Base-by-base conservation (phyloP, 2,329 filamentous ascomycete genomes). In the Cladosporium oxysporum region DNA sequence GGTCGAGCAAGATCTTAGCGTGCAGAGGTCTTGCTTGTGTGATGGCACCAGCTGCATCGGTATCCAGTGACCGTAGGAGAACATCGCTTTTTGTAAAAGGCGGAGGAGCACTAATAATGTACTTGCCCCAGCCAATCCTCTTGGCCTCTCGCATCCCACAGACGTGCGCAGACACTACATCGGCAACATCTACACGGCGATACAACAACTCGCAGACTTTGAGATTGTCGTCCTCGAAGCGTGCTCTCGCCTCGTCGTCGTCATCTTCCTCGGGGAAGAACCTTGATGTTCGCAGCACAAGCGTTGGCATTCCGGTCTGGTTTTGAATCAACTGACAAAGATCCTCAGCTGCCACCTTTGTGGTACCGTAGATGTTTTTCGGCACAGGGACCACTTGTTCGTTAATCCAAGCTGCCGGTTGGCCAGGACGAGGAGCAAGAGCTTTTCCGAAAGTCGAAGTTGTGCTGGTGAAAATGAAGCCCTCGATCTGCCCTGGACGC, bases 311-410 rank as follows among this genome's bases (percentile, higher is more conserved):
- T 1, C 69, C 67, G 0, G 75, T 76, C 63, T 82, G 76, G 14
- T 70, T 69, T 50, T 82, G 78, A 1, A 81, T 66, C 6, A 84
- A 76, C 14, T 72, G 74, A 69, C 82, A 84, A 33, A 84, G 66
- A 60, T 83, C 81, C 67, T 84, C 83, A 5, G 83, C 83, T 1
- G 81, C 80, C 18, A 78, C 74, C 59, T 84, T 84, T 21, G 82
- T 84, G 3, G 78, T 76, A 63, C 83, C 83, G 68, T 62, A 74
- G 44, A 69, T 71, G 57, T 71, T 71, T 65, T 71, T 71, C 5
- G 69, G 69, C 5, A 70, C 68, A 5, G 69, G 69, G 3, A 64
- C 55, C 6, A 70, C 68, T 14, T 12, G 37, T 57, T 71, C 69
- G 11, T 71, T 64, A 18, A 71, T 70, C 68, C 69, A 71, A 26